These are phyloP conservation scores for Nakazawaea ernobii DNA, from an alignment of 805 yeast genomes.

Conservation along the genomic window DNA sequence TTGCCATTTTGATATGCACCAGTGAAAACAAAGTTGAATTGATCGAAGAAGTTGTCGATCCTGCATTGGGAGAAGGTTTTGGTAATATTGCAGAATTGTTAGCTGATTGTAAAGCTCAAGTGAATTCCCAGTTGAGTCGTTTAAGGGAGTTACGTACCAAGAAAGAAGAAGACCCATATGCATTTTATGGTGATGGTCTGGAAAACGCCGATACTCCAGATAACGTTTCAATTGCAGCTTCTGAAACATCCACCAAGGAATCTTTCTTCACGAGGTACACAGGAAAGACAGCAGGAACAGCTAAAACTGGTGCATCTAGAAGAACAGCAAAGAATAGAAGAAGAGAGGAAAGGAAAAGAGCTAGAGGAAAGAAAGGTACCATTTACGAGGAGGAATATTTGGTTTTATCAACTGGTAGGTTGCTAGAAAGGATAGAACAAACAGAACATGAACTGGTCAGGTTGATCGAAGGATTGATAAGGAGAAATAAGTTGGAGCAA, in stretches of 20 bases:
- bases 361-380: slow-evolving; percentile 96
- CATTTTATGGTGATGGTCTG: slow-evolving; percentile 68
- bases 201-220: slow-evolving; percentile 75
- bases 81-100: slow-evolving; percentile 80
- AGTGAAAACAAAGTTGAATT: slow-evolving; percentile 38
- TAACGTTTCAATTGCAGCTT: slow-evolving; percentile 90
- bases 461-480: slow-evolving; percentile 68
- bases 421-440: slow-evolving; percentile 72
- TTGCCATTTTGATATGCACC: slow-evolving; percentile 64
- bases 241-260: slow-evolving; percentile 88
- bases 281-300: slow-evolving; percentile 93
- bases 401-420: slow-evolving; percentile 80
- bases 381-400: slow-evolving; percentile 96
- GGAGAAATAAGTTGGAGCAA: slow-evolving; percentile 69
- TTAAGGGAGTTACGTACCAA: slow-evolving; percentile 79
- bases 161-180: slow-evolving; percentile 79
- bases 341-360: slow-evolving; percentile 92
- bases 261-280: slow-evolving; percentile 95
- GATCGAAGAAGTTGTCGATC: slow-evolving; percentile 57
- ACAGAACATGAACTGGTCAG: slow-evolving; percentile 70
- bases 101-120: slow-evolving; percentile 90
- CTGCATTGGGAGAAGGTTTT: slow-evolving; percentile 80
- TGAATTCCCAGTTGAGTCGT: slow-evolving; percentile 76
- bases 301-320: slow-evolving; percentile 93
- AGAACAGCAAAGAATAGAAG: slow-evolving; percentile 87